Conservation (phyloP, 2,329 filamentous ascomycete genomes). For the Neoarthrinium moseri region DNA sequence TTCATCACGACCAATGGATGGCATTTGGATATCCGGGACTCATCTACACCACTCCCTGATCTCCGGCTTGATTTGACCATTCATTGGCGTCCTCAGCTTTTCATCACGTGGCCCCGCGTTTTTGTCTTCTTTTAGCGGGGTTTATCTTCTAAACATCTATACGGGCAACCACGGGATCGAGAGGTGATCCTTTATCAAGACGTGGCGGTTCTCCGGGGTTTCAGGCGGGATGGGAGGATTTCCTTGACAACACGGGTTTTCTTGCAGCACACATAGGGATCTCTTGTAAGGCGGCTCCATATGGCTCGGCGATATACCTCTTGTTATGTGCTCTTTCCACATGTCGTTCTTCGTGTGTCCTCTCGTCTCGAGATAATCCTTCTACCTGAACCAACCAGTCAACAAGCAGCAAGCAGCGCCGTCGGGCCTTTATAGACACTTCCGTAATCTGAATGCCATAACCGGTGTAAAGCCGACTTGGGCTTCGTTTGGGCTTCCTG, state of each 20-base stretch:
- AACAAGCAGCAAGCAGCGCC: background rate
- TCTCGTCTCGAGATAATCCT: background rate
- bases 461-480: too few species aligned
- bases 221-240: background rate
- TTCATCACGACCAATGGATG: too few species aligned
- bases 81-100: background rate
- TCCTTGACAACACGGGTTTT: background rate
- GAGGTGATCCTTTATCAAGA: background rate
- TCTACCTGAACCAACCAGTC: background rate
- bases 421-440: too few species aligned
- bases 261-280: background rate
- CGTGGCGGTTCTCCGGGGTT: background rate
- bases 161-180: slow-evolving; percentile 4
- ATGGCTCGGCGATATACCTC: slow-evolving; percentile 2
- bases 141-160: slow-evolving; percentile 1
- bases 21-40: too few species aligned
- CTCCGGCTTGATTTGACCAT: background rate
- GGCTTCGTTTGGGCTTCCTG: background rate
- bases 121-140: background rate
- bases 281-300: background rate
- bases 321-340: background rate
- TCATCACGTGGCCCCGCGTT: background rate
- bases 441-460: background rate
- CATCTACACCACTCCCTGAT: too few species aligned
- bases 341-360: background rate